Base-by-base conservation (phyloP, 1,284 basidiomycete genomes). In the Singerocomus inundabilis region DNA sequence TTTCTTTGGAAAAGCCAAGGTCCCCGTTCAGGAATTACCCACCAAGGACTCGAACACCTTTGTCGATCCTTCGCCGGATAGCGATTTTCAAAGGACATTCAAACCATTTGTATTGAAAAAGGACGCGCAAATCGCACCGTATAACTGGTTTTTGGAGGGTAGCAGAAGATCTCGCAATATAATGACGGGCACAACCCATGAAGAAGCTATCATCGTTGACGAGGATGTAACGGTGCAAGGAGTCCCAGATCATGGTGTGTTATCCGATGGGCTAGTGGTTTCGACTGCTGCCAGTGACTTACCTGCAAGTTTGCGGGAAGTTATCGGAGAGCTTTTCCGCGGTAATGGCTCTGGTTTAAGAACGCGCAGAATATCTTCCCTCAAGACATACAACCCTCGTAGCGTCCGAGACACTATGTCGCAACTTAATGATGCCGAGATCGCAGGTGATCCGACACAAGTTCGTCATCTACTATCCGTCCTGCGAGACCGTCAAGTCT, bases 51-150 rank as follows among this genome's bases (percentile, higher is more conserved):
- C 60, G 3, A 56, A 60, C 33, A 56, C 62, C 26, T 63, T 66
- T n/a, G 68, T 74, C 6, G 73, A 70, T 9, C 66, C 77, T 34
- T 76, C 75, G 1, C 61, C 60, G n/a, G 69, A 73, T 34, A 79
- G 79, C 6, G 88, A 93, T 42, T 94, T 89, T 59, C 77, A 85
- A 50, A 80, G 72, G 57, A 75, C 77, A 0, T 94, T 94, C 73
- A 85, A 80, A 56, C 82, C 89, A 1, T 94, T 92, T 62, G 73
- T 81, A 7, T 57, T 88, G 53, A 89, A 87, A 71, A 88, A 85
- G 57, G 86, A 82, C 53, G 78, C 80, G 5, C 72, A 77, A 25
- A 58, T 92, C 13, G 89, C 91, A 5, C 85, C 87, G 0, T 63
- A 76, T 36, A 93, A 92, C 59, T 80, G 79, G 70, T 91, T 91